A percentile compares a stretch with the other conserved stretches of the same genome.
Evolutionary conservation across 192 early-diverging fungal species (phyloP).

Genomic region (Linnemannia hyalina): DNA sequence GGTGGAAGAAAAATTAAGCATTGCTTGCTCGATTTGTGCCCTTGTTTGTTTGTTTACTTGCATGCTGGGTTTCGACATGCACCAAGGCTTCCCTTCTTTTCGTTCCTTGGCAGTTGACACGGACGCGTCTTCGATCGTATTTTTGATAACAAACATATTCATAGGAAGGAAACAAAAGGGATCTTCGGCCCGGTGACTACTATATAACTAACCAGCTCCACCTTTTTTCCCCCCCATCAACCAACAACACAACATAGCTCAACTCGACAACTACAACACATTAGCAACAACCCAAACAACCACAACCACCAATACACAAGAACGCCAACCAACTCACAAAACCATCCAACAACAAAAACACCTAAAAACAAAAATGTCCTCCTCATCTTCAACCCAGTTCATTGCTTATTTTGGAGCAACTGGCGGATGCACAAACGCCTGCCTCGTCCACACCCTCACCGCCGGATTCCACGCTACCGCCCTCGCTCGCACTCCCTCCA

Average conservation of each 20-base stretch:
- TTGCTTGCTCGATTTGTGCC: no score
- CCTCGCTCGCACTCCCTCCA: slow-evolving; percentile 45
- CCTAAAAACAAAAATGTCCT: slow-evolving; percentile 5
- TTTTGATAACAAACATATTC: not conserved
- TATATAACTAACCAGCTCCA: not conserved
- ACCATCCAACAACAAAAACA: not conserved
- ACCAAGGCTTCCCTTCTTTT: no score
- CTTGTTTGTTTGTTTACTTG: not conserved
- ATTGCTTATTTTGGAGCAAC: slow-evolving; percentile 52
- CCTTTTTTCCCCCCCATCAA: no score
- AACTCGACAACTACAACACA: no score
- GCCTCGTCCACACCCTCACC: slow-evolving; percentile 34
- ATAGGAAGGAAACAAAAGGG: not conserved
- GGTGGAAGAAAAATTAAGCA: not conserved
- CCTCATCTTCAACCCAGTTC: slow-evolving; percentile 16
- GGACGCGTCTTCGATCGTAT: not conserved
- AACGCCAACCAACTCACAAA: not conserved
- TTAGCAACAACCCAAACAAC: no score
- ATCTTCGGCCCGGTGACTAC: not conserved
- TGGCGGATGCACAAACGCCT: slow-evolving; percentile 47
- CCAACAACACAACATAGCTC: no score
- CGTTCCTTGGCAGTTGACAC: not conserved
- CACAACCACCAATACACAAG: no score
- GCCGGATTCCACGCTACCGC: slow-evolving; percentile 39
- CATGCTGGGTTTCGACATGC: no score